These are phyloP conservation scores for Fraxinus angustifolia DNA, from an alignment of 305 asterid species.

Conservation along the genomic window DNA sequence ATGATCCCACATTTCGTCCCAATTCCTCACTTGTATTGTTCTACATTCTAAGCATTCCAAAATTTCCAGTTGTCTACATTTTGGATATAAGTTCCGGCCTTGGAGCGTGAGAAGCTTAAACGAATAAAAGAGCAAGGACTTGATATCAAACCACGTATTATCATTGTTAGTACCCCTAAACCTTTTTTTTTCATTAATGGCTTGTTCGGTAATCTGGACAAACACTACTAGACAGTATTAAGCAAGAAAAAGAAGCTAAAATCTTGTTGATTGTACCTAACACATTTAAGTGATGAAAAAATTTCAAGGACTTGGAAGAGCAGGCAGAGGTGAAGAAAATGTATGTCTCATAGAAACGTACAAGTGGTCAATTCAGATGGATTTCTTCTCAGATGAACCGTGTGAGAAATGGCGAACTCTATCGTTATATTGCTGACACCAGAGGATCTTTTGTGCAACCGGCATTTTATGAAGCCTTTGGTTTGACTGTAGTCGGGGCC, in stretches of 20 bases:
- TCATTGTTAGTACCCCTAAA: conserved; percentile 42
- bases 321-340: conserved; percentile 72
- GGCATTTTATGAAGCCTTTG: conserved; percentile 77
- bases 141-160: conserved; percentile 63
- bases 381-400: conserved; percentile 85
- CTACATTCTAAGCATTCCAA: neutral
- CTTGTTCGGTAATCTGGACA: neutral
- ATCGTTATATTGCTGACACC: conserved; percentile 71
- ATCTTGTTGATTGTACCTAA: neutral
- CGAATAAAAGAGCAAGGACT: conserved; percentile 85
- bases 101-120: conserved; percentile 69
- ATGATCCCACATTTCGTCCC: neutral
- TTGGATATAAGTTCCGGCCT: conserved; percentile 80
- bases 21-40: neutral
- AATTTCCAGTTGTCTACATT: conserved; percentile 59
- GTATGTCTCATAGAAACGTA: conserved; percentile 59
- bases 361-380: conserved; percentile 73
- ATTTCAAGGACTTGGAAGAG: conserved; percentile 68
- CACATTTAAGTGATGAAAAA: neutral
- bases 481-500: conserved; percentile 71
- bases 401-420: conserved; percentile 72
- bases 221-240: neutral
- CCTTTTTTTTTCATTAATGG: neutral
- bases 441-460: conserved; percentile 68
- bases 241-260: neutral